Conservation (phyloP, 305 asterid species). For the Plantago coronopus region DNA sequence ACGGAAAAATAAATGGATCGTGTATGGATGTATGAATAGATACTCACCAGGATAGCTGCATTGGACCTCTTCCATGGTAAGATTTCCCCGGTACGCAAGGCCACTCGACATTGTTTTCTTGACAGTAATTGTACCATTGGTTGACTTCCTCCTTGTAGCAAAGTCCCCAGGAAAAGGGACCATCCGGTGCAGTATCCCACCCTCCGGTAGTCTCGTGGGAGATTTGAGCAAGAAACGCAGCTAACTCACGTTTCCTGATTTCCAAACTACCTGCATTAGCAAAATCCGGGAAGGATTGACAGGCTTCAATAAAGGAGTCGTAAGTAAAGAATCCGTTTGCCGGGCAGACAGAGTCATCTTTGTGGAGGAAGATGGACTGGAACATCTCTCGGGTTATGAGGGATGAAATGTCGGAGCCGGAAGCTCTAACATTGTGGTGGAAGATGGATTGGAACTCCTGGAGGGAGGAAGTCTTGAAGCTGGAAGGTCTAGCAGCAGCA, state of each 20-base stretch:
- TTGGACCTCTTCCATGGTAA: slow-evolving; percentile 46
- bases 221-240: slow-evolving; percentile 44
- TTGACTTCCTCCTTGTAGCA: slow-evolving; percentile 44
- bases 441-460: too few relatives aligned
- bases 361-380: slow-evolving; percentile 37
- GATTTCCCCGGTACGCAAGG: slow-evolving; percentile 38
- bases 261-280: slow-evolving; percentile 28
- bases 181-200: slow-evolving; percentile 45
- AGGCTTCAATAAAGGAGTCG: slow-evolving; percentile 34
- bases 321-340: slow-evolving; percentile 41
- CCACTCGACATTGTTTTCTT: slow-evolving; percentile 33
- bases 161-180: slow-evolving; percentile 50
- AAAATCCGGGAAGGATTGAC: slow-evolving; percentile 31
- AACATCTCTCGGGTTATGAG: slow-evolving; percentile 23
- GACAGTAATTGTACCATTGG: slow-evolving; percentile 34
- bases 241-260: slow-evolving; percentile 33
- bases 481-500: too few relatives aligned
- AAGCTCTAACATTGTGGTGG: too few relatives aligned
- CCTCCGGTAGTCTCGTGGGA: slow-evolving; percentile 54
- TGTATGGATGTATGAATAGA: not conserved
- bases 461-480: too few relatives aligned
- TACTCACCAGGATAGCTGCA: slow-evolving; percentile 42
- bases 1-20: too few relatives aligned
- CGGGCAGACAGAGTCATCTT: slow-evolving; percentile 41
- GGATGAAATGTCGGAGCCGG: slow-evolving; percentile 13